Conservation (phyloP, 108 stramenopile species). For the Aurantiochytrium sp. region DNA sequence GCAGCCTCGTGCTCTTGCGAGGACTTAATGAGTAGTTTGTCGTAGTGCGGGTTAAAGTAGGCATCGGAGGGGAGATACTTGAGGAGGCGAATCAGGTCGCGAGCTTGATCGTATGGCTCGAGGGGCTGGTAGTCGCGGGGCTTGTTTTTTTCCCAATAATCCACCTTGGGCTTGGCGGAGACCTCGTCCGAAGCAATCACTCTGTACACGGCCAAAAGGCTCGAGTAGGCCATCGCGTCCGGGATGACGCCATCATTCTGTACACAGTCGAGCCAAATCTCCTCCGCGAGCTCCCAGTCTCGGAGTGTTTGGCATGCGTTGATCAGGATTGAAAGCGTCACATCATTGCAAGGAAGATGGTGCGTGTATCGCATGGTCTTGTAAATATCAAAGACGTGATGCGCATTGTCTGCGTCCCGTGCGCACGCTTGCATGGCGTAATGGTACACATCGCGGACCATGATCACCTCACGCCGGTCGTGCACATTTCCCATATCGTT, state of each 20-base stretch:
- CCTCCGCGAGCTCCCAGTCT: not conserved
- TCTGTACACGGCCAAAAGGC: not conserved
- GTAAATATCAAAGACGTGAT: not conserved
- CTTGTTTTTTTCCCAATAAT: not conserved
- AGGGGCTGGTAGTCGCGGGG: not conserved
- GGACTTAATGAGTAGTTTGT: not conserved
- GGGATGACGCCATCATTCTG: not conserved
- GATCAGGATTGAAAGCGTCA: not conserved
- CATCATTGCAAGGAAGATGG: not conserved
- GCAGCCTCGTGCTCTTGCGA: not conserved
- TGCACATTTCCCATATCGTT: not conserved
- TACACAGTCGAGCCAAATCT: not conserved
- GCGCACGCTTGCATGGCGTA: not conserved
- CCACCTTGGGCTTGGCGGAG: not conserved
- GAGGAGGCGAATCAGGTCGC: not conserved
- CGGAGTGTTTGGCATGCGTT: not conserved
- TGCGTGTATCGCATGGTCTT: not conserved
- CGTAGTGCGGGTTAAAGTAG: not conserved
- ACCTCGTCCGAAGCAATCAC: not conserved
- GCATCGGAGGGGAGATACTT: not conserved
- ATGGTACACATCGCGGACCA: not conserved
- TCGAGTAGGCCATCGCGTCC: not conserved
- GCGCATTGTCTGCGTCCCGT: not conserved
- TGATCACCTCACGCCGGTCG: not conserved
- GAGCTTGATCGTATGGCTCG: not conserved